These are phyloP conservation scores for Fusarium clavum DNA, from an alignment of 2,329 filamentous ascomycete genomes.

Conservation along the genomic window DNA sequence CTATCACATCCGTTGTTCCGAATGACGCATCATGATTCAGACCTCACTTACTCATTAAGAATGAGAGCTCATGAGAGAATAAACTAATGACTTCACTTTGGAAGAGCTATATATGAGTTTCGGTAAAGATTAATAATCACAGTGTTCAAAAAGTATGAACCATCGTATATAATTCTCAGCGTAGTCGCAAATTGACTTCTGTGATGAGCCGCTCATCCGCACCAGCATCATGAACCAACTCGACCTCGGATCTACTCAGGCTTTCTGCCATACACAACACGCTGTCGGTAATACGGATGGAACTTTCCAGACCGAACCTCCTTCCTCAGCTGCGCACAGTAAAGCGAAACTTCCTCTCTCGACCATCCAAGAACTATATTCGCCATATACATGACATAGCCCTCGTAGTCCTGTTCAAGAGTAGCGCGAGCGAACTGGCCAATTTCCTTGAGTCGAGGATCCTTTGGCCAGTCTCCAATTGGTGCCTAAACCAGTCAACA, in stretches of 20 bases:
- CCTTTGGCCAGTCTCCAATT: constrained; percentile 35
- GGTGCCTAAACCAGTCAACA: constrained; percentile 26
- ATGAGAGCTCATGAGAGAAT: background rate
- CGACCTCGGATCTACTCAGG: constrained; percentile 11
- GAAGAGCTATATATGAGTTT: background rate
- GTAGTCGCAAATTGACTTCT: background rate
- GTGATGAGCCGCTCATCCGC: background rate
- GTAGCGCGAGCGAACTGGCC: constrained; percentile 48
- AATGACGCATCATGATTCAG: background rate
- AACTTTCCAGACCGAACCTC: constrained; percentile 47
- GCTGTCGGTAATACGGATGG: constrained; percentile 48
- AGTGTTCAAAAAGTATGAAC: accelerated
- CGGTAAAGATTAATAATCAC: too few relatives aligned
- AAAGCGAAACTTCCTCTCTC: constrained; percentile 49
- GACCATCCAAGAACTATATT: constrained; percentile 53
- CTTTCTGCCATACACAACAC: constrained; percentile 45
- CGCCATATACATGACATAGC: constrained; percentile 50
- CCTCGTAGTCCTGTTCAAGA: constrained; percentile 53
- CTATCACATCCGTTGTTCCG: background rate
- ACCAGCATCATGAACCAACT: background rate
- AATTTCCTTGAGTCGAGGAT: constrained; percentile 27
- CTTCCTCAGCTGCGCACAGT: constrained; percentile 51
- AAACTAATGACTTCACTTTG: background rate
- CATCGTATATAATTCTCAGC: background rate
- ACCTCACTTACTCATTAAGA: background rate